Evolutionary conservation across 202 grass and related monocot species (phyloP).

Genomic region (Carex sylvatica): DNA sequence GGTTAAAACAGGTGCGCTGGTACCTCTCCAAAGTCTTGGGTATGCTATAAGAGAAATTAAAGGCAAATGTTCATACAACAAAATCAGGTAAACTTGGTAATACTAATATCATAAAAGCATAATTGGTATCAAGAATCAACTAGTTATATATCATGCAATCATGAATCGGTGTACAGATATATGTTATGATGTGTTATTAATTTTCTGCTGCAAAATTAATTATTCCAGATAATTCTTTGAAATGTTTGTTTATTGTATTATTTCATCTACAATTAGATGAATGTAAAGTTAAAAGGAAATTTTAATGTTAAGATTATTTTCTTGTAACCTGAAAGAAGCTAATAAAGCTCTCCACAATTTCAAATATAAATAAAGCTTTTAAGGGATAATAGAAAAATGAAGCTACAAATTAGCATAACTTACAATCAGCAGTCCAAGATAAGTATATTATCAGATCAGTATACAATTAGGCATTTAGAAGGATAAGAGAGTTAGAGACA

Average conservation of each 20-base stretch:
- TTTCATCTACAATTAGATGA: background rate
- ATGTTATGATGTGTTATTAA: background rate
- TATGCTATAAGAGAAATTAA: conserved; percentile 39
- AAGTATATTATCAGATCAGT: background rate
- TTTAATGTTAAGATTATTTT: background rate
- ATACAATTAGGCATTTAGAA: background rate
- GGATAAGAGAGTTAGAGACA: background rate
- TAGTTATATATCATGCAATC: background rate
- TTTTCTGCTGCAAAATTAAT: background rate
- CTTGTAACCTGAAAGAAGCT: background rate
- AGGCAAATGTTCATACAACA: background rate
- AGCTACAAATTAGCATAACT: background rate
- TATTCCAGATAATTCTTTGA: background rate
- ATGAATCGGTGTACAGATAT: background rate
- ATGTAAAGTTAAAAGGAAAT: background rate
- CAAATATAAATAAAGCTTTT: background rate
- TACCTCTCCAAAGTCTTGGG: conserved; percentile 87
- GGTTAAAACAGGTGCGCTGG: conserved; percentile 75
- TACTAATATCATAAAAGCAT: background rate
- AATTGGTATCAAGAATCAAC: background rate
- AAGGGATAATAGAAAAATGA: background rate
- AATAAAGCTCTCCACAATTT: background rate
- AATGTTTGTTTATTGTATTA: background rate
- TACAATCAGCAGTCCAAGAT: background rate
- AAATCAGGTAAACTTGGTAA: background rate